Evolutionary conservation across 805 yeast species (phyloP), one percentile per base, ranked within the genome.

Genomic region (Starmerella stellata): DNA sequence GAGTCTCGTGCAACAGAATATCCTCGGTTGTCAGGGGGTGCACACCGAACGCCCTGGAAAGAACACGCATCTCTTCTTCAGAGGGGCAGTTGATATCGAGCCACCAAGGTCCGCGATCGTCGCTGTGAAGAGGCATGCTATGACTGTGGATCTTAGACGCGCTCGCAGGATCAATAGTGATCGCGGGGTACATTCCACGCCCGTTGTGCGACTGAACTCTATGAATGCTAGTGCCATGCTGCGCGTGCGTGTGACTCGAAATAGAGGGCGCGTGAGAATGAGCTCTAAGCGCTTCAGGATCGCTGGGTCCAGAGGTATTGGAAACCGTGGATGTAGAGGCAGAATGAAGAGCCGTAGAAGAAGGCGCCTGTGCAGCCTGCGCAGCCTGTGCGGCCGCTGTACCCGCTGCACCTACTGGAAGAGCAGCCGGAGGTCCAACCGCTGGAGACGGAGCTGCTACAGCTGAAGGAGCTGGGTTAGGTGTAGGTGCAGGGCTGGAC

Each of bases 21-120:
- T 87, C 98, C 55, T 87, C 98, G 0, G 95, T 80, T 1, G 98
- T 87, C 50, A 87, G 68, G 0, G 98, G 98, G 58, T 87, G 98
- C 40, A 87, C 81, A 1, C 93, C 93, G 60, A 87, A 87, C 0
- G 95, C 74, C 51, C 82, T 82, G 21, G 92, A 72, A 13, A 87
- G 50, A 0, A 78, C 90, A 52, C 87, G 83, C 93, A 90, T 81
- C 57, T 87, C 98, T 48, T 83, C 95, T 52, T 90, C 96, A 0
- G 93, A 79, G 9, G 98, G 98, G 52, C 81, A 78, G 41, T 80
- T 61, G 11, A 87, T 78, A 57, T 87, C 96, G 9, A 87, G 65
- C 98, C 98, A 87, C 65, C 87, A 83, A 15, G 93, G 85, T 2
- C 73, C 63, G 7, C 63, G 64, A 18, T 66, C 70, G 11, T 21